These are phyloP conservation scores for Penicillium sp. DNA, from an alignment of 2,329 filamentous ascomycete genomes.

Conservation along the genomic window DNA sequence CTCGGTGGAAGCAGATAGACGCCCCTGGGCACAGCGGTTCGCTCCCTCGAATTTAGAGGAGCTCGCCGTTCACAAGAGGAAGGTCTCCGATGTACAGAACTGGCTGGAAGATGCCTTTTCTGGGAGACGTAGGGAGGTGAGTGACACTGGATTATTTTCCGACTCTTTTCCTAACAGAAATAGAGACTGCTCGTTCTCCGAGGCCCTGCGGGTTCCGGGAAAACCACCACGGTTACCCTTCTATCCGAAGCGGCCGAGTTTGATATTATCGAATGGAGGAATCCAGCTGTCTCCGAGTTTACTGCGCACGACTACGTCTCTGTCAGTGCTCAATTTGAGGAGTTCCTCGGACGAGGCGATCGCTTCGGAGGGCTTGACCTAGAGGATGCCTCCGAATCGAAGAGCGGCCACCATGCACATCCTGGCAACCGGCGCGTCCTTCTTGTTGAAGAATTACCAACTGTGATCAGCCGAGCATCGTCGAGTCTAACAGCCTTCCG, in stretches of 20 bases:
- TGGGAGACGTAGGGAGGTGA: constrained; percentile 47
- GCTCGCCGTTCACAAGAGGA: constrained; percentile 89
- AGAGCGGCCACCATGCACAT: neutral
- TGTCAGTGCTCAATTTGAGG: constrained; percentile 76
- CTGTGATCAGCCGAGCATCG: constrained; percentile 64
- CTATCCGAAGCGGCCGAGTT: constrained; percentile 72
- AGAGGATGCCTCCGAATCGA: constrained; percentile 9
- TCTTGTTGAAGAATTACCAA: constrained; percentile 76
- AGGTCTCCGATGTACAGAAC: constrained; percentile 74
- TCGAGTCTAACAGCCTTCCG: constrained; percentile 65
- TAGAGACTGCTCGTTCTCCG: constrained; percentile 79
- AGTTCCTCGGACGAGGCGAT: constrained; percentile 77
- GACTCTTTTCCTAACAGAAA: constrained; percentile 16
- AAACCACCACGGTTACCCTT: constrained; percentile 78
- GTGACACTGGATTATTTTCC: constrained; percentile 9
- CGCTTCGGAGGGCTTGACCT: constrained; percentile 69
- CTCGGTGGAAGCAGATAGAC: constrained; percentile 44
- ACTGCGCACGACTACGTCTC: constrained; percentile 62
- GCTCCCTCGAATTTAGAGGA: constrained; percentile 70
- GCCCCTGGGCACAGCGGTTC: constrained; percentile 86
- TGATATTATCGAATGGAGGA: constrained; percentile 84
- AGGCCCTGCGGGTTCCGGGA: constrained; percentile 84
- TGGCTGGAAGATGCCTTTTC: constrained; percentile 74
- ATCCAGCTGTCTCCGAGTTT: constrained; percentile 62
- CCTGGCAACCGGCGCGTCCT: constrained; percentile 52